Percentiles rank a stretch among this genome's conserved stretches.
phyloP scores from a whole-genome alignment of 306 rosid species.

The Macrotyloma uniflorum region DNA sequence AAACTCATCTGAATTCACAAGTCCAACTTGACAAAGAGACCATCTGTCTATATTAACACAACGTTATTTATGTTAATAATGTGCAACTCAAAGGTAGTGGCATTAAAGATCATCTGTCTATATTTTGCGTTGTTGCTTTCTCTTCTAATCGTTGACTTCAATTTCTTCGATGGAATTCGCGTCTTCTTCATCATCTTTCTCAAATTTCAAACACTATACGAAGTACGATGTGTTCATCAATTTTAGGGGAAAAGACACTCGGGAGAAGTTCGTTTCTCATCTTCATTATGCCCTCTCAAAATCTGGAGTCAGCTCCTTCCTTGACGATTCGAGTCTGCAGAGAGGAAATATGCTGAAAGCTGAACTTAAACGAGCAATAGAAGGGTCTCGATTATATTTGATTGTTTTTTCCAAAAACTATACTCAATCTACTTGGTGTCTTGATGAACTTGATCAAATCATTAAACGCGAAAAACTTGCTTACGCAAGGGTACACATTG shows the following conservation, averaged over 20 bases:
- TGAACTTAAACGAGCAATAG: not conserved
- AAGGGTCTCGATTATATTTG: not conserved
- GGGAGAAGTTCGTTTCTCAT: not conserved
- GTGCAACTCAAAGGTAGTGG: no score
- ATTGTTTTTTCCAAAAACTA: not conserved
- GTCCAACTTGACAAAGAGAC: no score
- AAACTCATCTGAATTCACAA: no score
- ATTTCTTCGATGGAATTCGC: not conserved
- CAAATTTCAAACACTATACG: not conserved
- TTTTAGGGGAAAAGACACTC: slow-evolving; percentile 20
- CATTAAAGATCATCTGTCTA: no score
- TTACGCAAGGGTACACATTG: no score
- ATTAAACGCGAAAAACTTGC: not conserved
- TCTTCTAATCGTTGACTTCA: not conserved
- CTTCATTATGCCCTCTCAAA: not conserved
- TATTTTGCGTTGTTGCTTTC: no score
- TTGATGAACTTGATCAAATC: not conserved
- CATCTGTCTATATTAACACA: no score
- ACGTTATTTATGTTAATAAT: no score
- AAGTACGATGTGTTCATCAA: slow-evolving; percentile 17
- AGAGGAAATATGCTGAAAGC: not conserved
- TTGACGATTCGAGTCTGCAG: not conserved
- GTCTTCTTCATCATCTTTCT: not conserved
- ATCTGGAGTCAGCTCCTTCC: not conserved
- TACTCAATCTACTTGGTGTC: not conserved